Evolutionary conservation across 2,329 filamentous ascomycete species (phyloP).

Genomic region (Cladobotryum mycophilum): DNA sequence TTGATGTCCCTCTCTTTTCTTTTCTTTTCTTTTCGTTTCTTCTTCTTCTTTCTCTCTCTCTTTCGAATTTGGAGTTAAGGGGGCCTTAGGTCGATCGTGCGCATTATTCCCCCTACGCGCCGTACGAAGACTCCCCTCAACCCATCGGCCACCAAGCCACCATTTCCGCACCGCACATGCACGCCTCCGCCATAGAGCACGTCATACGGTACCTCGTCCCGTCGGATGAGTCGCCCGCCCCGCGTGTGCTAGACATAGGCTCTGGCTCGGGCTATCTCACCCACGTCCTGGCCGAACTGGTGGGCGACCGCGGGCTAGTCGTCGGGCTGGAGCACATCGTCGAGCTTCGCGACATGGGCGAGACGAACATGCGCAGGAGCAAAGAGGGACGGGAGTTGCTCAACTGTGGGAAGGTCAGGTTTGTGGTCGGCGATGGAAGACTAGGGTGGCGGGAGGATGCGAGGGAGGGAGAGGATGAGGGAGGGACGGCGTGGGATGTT

Average conservation of each 20-base stretch:
- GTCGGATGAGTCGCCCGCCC: slow-evolving; percentile 25
- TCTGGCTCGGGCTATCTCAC: slow-evolving; percentile 79
- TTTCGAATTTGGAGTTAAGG: not conserved
- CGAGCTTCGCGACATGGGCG: slow-evolving; percentile 55
- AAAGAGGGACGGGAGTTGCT: slow-evolving; percentile 54
- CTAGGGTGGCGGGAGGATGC: slow-evolving; percentile 49
- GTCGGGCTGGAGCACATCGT: slow-evolving; percentile 71
- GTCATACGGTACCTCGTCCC: slow-evolving; percentile 41
- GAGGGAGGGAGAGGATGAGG: slow-evolving; percentile 39
- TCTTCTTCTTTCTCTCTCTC: too few relatives aligned
- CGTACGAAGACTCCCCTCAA: slow-evolving; percentile 61
- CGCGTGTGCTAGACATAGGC: slow-evolving; percentile 65
- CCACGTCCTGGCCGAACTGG: slow-evolving; percentile 77
- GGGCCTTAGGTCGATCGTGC: slow-evolving; percentile 87
- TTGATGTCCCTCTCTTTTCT: too few relatives aligned
- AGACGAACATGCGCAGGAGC: slow-evolving; percentile 60
- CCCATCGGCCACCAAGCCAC: slow-evolving; percentile 49
- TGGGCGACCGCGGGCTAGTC: slow-evolving; percentile 47
- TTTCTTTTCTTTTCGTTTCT: too few relatives aligned
- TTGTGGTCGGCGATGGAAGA: slow-evolving; percentile 69
- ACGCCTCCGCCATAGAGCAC: slow-evolving; percentile 47
- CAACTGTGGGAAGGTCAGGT: slow-evolving; percentile 57
- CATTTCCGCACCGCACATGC: slow-evolving; percentile 57
- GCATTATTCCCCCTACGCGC: slow-evolving; percentile 64
- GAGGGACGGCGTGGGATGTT: slow-evolving; percentile 67